These are phyloP conservation scores for Podospora didyma DNA, from an alignment of 495 filamentous ascomycete species.

Conservation along the genomic window DNA sequence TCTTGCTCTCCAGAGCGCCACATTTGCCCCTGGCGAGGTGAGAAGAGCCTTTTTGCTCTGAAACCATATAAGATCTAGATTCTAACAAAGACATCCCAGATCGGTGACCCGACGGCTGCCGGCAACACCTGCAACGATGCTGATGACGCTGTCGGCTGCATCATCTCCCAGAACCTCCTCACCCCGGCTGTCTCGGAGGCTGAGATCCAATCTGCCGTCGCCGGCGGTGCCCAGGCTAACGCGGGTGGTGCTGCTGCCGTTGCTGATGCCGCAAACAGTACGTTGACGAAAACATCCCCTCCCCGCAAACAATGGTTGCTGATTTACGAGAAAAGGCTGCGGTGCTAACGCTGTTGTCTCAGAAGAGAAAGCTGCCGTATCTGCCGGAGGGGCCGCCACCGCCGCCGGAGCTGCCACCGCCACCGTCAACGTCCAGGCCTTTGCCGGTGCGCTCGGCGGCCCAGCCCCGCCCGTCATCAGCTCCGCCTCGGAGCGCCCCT, in stretches of 20 bases:
- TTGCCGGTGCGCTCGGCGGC: slow-evolving; percentile 53
- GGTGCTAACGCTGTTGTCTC: slow-evolving; percentile 22
- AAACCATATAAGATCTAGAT: no score
- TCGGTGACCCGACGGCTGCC: slow-evolving; percentile 51
- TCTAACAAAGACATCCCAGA: slow-evolving; percentile 22
- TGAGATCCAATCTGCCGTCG: slow-evolving; percentile 54
- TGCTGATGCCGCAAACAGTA: slow-evolving; percentile 36
- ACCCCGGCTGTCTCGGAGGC: slow-evolving; percentile 53
- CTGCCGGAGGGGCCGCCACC: slow-evolving; percentile 35
- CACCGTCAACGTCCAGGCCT: slow-evolving; percentile 50
- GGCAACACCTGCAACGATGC: slow-evolving; percentile 55
- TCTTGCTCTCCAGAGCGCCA: slow-evolving; percentile 51
- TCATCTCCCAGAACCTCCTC: slow-evolving; percentile 56
- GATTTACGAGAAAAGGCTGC: background rate
- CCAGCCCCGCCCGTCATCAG: slow-evolving; percentile 45
- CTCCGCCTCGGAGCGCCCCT: slow-evolving; percentile 44
- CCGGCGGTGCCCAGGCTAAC: slow-evolving; percentile 19
- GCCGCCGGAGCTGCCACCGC: slow-evolving; percentile 22
- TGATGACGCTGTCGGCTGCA: slow-evolving; percentile 56
- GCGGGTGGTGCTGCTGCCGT: slow-evolving; percentile 40
- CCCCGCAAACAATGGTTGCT: background rate
- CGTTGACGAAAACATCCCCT: background rate
- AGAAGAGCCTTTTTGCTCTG: no score
- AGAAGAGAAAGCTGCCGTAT: slow-evolving; percentile 23
- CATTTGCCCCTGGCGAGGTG: slow-evolving; percentile 56